A percentile compares a stretch with the other conserved stretches of the same genome.
These are phyloP conservation scores for Mucor ambiguus DNA, from an alignment of 371 early-diverging fungal species.

Conservation along the genomic window DNA sequence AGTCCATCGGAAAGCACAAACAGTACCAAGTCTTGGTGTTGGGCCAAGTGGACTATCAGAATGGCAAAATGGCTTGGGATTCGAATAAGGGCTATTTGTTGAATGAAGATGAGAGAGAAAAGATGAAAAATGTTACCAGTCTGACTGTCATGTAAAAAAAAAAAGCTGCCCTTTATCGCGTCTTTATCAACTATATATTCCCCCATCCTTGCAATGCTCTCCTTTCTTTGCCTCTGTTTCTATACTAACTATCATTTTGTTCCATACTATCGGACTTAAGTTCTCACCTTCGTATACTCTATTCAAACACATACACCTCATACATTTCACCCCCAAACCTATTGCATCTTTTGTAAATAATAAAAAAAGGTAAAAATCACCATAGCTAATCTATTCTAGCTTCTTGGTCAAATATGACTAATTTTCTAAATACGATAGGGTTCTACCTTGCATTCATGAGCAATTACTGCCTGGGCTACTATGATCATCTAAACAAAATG, in stretches of 20 bases:
- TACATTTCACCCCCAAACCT: not conserved
- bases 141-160: slow-evolving; percentile 25
- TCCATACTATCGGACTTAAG: not conserved
- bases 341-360: slow-evolving; percentile 1
- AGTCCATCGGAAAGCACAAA: slow-evolving; percentile 44
- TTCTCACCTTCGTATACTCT: not conserved
- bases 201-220: not conserved
- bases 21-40: slow-evolving; percentile 49
- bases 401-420: too few species aligned
- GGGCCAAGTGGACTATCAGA: slow-evolving; percentile 37
- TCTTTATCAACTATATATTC: not conserved
- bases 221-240: not conserved
- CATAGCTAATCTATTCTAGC: too few species aligned
- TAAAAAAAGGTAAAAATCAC: not conserved
- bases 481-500: too few species aligned
- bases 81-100: slow-evolving; percentile 33
- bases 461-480: too few species aligned
- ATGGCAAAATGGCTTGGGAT: slow-evolving; percentile 36
- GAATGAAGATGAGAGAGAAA: slow-evolving; percentile 37
- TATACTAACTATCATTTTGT: not conserved
- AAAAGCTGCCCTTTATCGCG: not conserved
- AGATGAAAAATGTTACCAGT: slow-evolving; percentile 43
- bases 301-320: not conserved
- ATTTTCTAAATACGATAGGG: too few species aligned
- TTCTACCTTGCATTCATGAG: too few species aligned